These are phyloP conservation scores for Pharus latifolius DNA, from an alignment of 176 grass and related monocot genomes.

Conservation along the genomic window DNA sequence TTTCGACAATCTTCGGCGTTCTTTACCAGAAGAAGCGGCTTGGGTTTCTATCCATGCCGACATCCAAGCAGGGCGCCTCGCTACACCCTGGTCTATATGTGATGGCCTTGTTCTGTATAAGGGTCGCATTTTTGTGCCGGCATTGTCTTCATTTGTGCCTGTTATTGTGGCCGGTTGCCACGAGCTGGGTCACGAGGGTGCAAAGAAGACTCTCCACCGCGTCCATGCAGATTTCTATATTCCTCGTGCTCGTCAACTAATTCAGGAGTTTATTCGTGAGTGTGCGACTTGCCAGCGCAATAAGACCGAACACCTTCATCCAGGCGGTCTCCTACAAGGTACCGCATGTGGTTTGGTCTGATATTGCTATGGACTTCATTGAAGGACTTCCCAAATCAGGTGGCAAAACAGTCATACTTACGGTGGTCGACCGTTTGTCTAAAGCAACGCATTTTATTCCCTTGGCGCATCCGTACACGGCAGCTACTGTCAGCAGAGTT, in stretches of 20 bases:
- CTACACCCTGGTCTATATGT: too few species aligned
- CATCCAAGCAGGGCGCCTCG: too few species aligned
- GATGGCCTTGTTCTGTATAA: too few species aligned
- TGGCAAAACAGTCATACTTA: neutral
- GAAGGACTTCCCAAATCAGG: neutral
- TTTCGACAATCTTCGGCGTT: too few species aligned
- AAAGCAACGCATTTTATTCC: neutral
- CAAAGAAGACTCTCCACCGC: neutral
- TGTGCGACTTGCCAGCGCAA: neutral
- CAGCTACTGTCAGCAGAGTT: neutral
- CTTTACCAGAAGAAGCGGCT: too few species aligned
- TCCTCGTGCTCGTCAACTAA: too few species aligned
- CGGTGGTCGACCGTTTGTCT: neutral
- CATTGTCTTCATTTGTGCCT: too few species aligned
- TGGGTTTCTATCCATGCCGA: too few species aligned
- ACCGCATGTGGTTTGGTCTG: neutral
- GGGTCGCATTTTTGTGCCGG: too few species aligned
- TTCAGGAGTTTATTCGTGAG: neutral
- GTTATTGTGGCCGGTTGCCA: too few species aligned
- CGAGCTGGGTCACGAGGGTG: neutral
- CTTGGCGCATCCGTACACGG: neutral
- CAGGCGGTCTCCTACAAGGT: neutral
- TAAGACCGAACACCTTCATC: neutral
- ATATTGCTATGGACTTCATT: neutral
- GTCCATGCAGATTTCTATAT: too few species aligned